Evolutionary conservation across 495 filamentous ascomycete species (phyloP).

Genomic region (Xylaria castorea): DNA sequence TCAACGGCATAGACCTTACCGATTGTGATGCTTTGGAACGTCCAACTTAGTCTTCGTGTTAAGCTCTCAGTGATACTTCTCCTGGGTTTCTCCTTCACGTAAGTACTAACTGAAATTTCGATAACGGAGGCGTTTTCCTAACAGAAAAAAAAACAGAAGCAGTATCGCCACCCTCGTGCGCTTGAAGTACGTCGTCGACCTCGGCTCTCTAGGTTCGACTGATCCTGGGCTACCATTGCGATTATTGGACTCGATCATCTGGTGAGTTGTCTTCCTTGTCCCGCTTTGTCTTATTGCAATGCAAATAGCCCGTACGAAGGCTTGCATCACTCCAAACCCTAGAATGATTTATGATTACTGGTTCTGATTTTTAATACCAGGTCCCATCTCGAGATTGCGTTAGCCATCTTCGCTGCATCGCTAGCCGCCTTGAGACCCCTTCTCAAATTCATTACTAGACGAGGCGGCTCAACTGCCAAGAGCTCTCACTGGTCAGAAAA

Average conservation of each 20-base stretch:
- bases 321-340: not conserved
- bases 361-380: not conserved
- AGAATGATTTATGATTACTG: not conserved
- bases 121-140: not conserved
- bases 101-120: not conserved
- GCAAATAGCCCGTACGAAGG: not conserved
- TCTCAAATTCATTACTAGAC: slow-evolving; percentile 9
- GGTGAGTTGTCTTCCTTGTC: not conserved
- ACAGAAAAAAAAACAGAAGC: slow-evolving; percentile 14
- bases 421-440: slow-evolving; percentile 14
- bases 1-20: slow-evolving; percentile 3
- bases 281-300: not conserved
- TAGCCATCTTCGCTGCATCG: slow-evolving; percentile 20
- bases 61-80: slow-evolving; percentile 21
- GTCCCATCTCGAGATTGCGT: slow-evolving; percentile 23
- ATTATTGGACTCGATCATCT: slow-evolving; percentile 18
- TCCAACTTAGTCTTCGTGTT: slow-evolving; percentile 21
- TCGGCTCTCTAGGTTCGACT: slow-evolving; percentile 15
- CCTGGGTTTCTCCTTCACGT: slow-evolving; percentile 24
- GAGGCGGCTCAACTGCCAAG: not conserved
- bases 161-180: slow-evolving; percentile 24
- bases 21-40: slow-evolving; percentile 19
- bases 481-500: not conserved
- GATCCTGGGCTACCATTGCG: slow-evolving; percentile 14
- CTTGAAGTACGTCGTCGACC: slow-evolving; percentile 23